phyloP scores from a whole-genome alignment of 305 asterid species.

The Fraxinus angustifolia region DNA sequence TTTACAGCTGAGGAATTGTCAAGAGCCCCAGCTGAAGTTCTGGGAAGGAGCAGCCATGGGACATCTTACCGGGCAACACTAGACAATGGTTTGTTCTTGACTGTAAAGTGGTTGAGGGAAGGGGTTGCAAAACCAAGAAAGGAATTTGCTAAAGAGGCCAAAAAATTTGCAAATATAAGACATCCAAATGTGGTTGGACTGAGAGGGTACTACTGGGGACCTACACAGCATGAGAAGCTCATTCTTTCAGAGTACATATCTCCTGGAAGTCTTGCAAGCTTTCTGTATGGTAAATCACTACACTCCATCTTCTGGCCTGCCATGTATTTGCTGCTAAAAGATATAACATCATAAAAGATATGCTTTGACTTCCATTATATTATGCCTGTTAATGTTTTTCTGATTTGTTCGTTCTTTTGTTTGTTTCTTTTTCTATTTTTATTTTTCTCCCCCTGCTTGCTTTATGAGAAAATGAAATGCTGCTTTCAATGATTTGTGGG shows the following conservation, averaged over 20 bases:
- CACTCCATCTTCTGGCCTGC: constrained; percentile 3
- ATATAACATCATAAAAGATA: background rate
- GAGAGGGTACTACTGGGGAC: constrained; percentile 99
- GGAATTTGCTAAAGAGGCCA: constrained; percentile 96
- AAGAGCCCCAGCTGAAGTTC: constrained; percentile 94
- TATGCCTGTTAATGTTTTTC: background rate
- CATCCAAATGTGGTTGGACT: constrained; percentile 98
- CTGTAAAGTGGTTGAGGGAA: constrained; percentile 98
- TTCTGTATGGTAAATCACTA: constrained; percentile 65
- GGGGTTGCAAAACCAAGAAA: constrained; percentile 97
- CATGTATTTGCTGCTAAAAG: background rate
- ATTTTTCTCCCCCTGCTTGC: background rate
- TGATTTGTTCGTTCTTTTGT: background rate
- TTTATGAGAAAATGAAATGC: background rate
- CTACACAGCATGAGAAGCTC: constrained; percentile 95
- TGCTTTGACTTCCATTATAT: background rate
- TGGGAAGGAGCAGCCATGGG: constrained; percentile 99
- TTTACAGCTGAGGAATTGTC: constrained; percentile 89
- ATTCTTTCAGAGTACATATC: constrained; percentile 91
- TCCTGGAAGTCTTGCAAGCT: constrained; percentile 90
- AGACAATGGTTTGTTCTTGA: constrained; percentile 79
- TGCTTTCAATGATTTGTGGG: background rate
- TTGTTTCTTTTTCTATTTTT: background rate
- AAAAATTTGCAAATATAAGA: constrained; percentile 82
- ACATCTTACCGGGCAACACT: constrained; percentile 84